Evolutionary conservation across 202 grass and related monocot genomes (phyloP).

Genomic region (Brachypodium distachyon): DNA sequence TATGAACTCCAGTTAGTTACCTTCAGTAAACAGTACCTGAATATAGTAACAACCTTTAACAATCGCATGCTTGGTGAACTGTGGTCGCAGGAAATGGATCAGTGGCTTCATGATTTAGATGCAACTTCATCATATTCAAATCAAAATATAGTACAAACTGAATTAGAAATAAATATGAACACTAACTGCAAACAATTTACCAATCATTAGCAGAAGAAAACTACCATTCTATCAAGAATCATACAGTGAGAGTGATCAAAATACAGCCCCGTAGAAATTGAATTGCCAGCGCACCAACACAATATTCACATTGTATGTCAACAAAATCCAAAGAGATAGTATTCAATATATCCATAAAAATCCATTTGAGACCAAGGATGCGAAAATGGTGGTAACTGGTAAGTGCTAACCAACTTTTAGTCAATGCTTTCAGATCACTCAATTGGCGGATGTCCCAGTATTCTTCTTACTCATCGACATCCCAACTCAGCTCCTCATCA

Average conservation of each 20-base stretch:
- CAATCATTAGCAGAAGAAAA: slow-evolving; percentile 9
- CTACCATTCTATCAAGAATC: slow-evolving; percentile 1
- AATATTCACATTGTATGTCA: slow-evolving; percentile 23
- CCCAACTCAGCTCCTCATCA: slow-evolving; percentile 80
- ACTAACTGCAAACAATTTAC: neutral
- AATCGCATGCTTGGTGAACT: neutral
- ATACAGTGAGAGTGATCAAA: slow-evolving; percentile 5
- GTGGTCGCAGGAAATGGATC: neutral
- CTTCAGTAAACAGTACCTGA: neutral
- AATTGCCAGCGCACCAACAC: slow-evolving; percentile 15
- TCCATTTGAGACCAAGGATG: neutral
- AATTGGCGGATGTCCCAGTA: neutral
- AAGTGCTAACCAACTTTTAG: neutral
- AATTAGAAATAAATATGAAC: neutral
- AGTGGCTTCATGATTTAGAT: neutral
- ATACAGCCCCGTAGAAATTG: slow-evolving; percentile 6
- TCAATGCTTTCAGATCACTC: neutral
- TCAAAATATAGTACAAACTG: neutral
- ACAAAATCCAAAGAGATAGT: neutral
- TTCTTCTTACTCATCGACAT: slow-evolving; percentile 63
- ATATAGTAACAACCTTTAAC: neutral
- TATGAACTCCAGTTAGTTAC: neutral
- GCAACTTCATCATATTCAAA: slow-evolving; percentile 3
- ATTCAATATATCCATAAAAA: neutral
- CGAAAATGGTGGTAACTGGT: neutral